Percentiles rank a stretch among this genome's conserved stretches.
These are phyloP conservation scores for Alternaria sp. DNA, from an alignment of 2,329 filamentous ascomycete genomes.

Conservation along the genomic window DNA sequence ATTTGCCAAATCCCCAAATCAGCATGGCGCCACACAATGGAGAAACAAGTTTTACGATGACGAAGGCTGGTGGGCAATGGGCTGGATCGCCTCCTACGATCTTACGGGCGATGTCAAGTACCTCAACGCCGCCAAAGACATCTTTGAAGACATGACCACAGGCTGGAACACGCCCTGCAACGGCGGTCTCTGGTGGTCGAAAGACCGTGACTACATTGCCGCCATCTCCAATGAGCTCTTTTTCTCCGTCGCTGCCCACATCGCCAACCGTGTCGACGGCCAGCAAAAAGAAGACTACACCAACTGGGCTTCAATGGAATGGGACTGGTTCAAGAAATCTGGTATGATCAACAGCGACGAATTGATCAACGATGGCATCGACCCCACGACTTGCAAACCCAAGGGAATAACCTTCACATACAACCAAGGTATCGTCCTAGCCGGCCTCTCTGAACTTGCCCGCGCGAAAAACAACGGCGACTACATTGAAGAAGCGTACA, in stretches of 20 bases:
- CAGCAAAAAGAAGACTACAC: constrained; percentile 55
- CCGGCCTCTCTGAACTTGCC: constrained; percentile 63
- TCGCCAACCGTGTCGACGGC: constrained; percentile 60
- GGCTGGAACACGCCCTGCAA: constrained; percentile 60
- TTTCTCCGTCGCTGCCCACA: constrained; percentile 61
- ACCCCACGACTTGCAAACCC: constrained; percentile 59
- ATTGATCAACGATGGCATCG: constrained; percentile 65
- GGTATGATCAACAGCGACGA: constrained; percentile 63
- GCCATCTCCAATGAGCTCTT: constrained; percentile 69
- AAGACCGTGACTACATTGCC: constrained; percentile 62
- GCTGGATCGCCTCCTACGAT: constrained; percentile 66
- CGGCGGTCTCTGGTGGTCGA: constrained; percentile 67
- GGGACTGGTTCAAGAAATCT: constrained; percentile 61
- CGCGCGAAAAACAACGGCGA: constrained; percentile 52
- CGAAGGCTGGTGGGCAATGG: constrained; percentile 71
- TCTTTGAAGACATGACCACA: constrained; percentile 66
- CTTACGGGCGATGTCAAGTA: constrained; percentile 63
- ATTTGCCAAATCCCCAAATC: constrained; percentile 42
- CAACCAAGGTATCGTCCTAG: constrained; percentile 68
- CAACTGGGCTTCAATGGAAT: constrained; percentile 60
- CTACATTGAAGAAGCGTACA: constrained; percentile 35
- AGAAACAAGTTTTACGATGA: constrained; percentile 67
- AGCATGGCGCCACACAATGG: constrained; percentile 48
- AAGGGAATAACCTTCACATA: constrained; percentile 64
- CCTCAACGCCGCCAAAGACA: constrained; percentile 61